Evolutionary conservation across 306 rosid genomes (phyloP), one percentile per base, ranked within the genome.

Genomic region (Gillenia trifoliata): DNA sequence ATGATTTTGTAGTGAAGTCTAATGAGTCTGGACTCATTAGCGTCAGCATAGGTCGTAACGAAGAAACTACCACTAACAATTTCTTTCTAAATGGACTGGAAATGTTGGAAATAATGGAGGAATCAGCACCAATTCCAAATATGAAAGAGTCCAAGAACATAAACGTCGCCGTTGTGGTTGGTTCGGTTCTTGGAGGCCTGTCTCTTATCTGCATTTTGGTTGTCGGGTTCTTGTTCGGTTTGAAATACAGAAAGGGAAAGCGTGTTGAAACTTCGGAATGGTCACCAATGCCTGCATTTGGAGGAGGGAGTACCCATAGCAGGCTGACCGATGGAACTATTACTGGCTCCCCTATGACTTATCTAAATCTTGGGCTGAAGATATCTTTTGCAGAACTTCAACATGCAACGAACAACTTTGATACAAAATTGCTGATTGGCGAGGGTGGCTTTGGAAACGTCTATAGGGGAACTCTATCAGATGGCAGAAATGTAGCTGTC

Each of bases 391-490:
- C 49, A 38, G 86, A 84, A 40, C 72, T 88, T 43, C 88, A 62
- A 23, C 57, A 19, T 9, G 86, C 86, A 1, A 86, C 90, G 1
- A 80, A 74, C 47, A 80, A 77, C 68, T 88, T 86, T 47, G 78
- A 82, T 71, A 0, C 55, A 25, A 84, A 77, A 12, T 64, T 80
- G 26, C 31, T 78, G 13, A 77, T 82, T 22, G 87, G 93, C 0
- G 74, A 68, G 72, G 90, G 89, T 57, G 86, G 93, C 1, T 88
- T 88, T 78, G 89, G 90, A 30, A 75, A 73, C 12, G 87, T 88
- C n/a, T 88, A 86, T 52, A 76, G 56, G 36, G 86, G 88, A 33
- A 60, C 65, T 17, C 67, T 80, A 31, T 31, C 22, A 40, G 73
- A 80, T 54, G 88, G 86, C 60, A 64, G 60, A 40, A 78, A 28